Evolutionary conservation across 1,139 yeast species (phyloP), one percentile per base, ranked within the genome.

Genomic region (Kodamaea derodonti): DNA sequence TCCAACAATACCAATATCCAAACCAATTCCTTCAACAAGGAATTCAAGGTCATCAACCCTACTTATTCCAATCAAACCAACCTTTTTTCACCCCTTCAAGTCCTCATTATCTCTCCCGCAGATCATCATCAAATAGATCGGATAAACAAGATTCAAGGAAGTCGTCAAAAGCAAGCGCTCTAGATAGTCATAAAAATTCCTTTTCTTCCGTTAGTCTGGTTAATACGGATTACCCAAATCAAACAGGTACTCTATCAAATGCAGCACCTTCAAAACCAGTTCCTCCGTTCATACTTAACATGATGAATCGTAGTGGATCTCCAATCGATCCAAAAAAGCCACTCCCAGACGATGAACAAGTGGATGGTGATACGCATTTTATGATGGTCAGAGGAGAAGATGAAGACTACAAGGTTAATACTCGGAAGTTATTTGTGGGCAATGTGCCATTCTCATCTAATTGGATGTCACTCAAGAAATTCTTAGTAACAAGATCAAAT

Each of bases 401-500:
- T 1, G 62, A 63, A 3, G 51, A 53, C 12, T 44, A 53, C 5
- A 54, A 56, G 33, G 67, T 69, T 2, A 61, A 68, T 39, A 63
- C 71, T 2, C 52, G 63, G 24, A 49, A 76, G 14, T 44, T 73
- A 20, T 77, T 75, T 43, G 61, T 77, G 16, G 80, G 80, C 0
- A 77, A 78, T 49, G 67, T 79, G 18, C 84, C 86, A 1, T 80
- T 67, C 48, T 48, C 69, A 11, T 65, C 81, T 2, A 70, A 71
- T 27, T 78, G 84, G 84, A 65, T 65, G 27, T 71, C 72, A 16
- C 58, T 80, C 36, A 75, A 75, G 47, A 71, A 66, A 35, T 71
- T 68, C 38, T 50, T 78, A 32, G 46, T 74, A 3, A 39, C 40
- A 5, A 51, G 55, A 13, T 69, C 49, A n/a, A 38, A 35, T 12